Percentiles rank a stretch among this genome's conserved stretches.
Evolutionary conservation across 2,329 filamentous ascomycete genomes (phyloP).

Genomic region (Cladosporium oxysporum): DNA sequence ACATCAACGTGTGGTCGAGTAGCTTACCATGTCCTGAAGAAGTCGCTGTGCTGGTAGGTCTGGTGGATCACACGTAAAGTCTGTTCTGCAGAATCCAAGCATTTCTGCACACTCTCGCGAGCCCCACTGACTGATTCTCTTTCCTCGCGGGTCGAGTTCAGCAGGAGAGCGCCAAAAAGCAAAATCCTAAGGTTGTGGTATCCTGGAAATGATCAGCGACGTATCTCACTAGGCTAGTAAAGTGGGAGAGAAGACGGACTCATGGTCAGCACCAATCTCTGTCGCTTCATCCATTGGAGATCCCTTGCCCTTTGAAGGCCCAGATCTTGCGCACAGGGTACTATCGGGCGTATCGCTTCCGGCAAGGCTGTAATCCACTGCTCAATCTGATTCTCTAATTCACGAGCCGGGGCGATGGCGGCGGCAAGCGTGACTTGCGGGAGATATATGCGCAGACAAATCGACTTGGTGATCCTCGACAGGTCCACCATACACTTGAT

Average conservation of each 20-base stretch:
- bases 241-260: background rate
- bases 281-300: constrained; percentile 1
- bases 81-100: background rate
- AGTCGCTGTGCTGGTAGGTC: background rate
- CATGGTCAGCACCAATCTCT: background rate
- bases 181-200: background rate
- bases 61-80: background rate
- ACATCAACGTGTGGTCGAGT: background rate
- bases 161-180: background rate
- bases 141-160: background rate
- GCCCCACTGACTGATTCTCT: background rate
- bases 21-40: background rate
- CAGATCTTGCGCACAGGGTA: background rate
- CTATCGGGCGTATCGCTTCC: background rate
- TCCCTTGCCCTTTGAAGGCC: background rate
- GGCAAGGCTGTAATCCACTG: background rate
- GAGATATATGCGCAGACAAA: background rate
- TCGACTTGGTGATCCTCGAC: background rate
- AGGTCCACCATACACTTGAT: background rate
- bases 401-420: background rate
- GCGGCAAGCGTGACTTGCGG: background rate
- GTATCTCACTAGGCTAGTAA: background rate
- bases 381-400: background rate
- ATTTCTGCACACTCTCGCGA: constrained; percentile 2
- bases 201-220: background rate